These are phyloP conservation scores for Chlamydomonas sp. DNA, from an alignment of 139 green algal species.

Conservation along the genomic window DNA sequence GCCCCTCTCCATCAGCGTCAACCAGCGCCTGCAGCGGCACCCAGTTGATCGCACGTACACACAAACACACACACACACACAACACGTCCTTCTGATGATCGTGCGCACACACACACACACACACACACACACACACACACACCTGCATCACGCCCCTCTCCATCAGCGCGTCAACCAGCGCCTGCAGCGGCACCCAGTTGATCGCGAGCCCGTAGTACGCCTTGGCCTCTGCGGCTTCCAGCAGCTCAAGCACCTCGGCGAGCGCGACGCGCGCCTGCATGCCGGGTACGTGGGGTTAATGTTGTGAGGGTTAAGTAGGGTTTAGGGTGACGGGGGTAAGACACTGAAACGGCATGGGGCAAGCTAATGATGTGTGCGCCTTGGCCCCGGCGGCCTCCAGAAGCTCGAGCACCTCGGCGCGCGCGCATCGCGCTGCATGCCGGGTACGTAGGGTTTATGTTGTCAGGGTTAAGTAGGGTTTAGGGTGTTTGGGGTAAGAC, in stretches of 20 bases:
- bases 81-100: neutral
- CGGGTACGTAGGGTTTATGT: too few relatives aligned
- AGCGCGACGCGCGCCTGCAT: constrained; percentile 42
- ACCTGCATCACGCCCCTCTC: constrained; percentile 40
- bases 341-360: too few relatives aligned
- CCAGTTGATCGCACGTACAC: neutral
- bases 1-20: constrained; percentile 28
- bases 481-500: too few relatives aligned
- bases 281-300: neutral
- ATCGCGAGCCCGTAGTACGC: constrained; percentile 72
- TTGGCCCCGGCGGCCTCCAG: too few relatives aligned
- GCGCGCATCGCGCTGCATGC: too few relatives aligned
- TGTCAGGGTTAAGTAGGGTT: too few relatives aligned
- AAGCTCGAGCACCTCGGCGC: too few relatives aligned
- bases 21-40: too few relatives aligned
- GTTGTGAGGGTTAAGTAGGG: neutral
- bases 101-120: neutral
- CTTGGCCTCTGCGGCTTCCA: constrained; percentile 84
- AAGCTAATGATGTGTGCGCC: too few relatives aligned
- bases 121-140: neutral
- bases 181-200: constrained; percentile 74
- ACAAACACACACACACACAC: constrained; percentile 4
- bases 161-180: constrained; percentile 41
- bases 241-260: constrained; percentile 55
- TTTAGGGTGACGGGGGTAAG: too few relatives aligned